Evolutionary conservation across 257 asterid genomes (phyloP).

Genomic region (Capsicum chinense): DNA sequence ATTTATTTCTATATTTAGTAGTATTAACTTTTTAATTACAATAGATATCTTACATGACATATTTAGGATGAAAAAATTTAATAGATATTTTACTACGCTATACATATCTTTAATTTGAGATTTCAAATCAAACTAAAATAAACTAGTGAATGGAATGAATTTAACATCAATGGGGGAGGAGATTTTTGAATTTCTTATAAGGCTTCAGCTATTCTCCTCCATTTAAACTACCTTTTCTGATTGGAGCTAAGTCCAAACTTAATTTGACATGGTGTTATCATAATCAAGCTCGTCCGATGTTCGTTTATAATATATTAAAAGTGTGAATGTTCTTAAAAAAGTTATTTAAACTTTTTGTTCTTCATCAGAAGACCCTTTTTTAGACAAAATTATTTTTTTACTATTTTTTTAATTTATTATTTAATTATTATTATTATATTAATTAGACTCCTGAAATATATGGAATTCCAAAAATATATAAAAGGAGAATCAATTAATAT

Average conservation of each 20-base stretch:
- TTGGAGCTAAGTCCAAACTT: background rate
- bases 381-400: too few species aligned
- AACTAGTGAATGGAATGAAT: background rate
- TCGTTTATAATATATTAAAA: too few species aligned
- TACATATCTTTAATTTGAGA: background rate
- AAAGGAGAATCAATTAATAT: too few species aligned
- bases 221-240: background rate
- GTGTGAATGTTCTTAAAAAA: too few species aligned
- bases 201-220: accelerated
- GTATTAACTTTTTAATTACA: background rate
- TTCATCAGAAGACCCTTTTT: too few species aligned
- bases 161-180: background rate
- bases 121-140: background rate
- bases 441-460: too few species aligned
- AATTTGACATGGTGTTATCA: background rate
- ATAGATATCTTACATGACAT: accelerated
- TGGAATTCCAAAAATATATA: too few species aligned
- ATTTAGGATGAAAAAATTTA: background rate
- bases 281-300: background rate
- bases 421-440: too few species aligned
- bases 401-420: too few species aligned
- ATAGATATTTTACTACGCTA: too few species aligned
- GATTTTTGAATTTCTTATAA: accelerated
- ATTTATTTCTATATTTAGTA: background rate
- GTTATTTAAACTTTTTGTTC: too few species aligned